Evolutionary conservation across 2,329 filamentous ascomycete genomes (phyloP).

Genomic region (Lasiodiplodia sp.): DNA sequence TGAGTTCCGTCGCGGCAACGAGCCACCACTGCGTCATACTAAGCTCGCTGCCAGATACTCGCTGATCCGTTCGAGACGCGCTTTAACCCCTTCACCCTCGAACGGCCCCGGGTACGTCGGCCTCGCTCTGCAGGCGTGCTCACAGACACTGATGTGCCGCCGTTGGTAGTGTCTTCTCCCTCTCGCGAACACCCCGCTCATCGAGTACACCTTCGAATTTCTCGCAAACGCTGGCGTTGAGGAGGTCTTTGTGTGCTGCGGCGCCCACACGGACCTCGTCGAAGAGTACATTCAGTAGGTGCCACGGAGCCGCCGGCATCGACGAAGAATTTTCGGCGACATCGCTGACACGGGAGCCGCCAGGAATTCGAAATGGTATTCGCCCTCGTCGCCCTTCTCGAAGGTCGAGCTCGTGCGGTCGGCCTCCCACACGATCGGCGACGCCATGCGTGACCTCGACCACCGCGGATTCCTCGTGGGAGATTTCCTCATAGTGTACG

Average conservation of each 20-base stretch:
- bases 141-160: slow-evolving; percentile 35
- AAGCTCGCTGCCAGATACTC: slow-evolving; percentile 67
- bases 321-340: neutral
- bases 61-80: slow-evolving; percentile 94
- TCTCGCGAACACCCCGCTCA: slow-evolving; percentile 89
- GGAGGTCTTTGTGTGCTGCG: slow-evolving; percentile 91
- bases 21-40: slow-evolving; percentile 29
- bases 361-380: slow-evolving; percentile 75
- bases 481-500: slow-evolving; percentile 92
- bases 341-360: slow-evolving; percentile 5
- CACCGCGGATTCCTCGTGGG: slow-evolving; percentile 82
- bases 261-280: slow-evolving; percentile 83
- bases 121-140: neutral
- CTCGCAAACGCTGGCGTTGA: slow-evolving; percentile 94
- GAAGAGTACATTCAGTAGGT: slow-evolving; percentile 79
- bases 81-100: slow-evolving; percentile 87
- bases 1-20: slow-evolving; percentile 46
- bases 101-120: slow-evolving; percentile 78
- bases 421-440: slow-evolving; percentile 84
- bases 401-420: slow-evolving; percentile 86
- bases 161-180: slow-evolving; percentile 80
- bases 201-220: slow-evolving; percentile 98
- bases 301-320: slow-evolving; percentile 30
- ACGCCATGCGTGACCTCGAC: slow-evolving; percentile 94
- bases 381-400: slow-evolving; percentile 79